Conservation (phyloP, 495 filamentous ascomycete genomes). For the Delitschia confertaspora region DNA sequence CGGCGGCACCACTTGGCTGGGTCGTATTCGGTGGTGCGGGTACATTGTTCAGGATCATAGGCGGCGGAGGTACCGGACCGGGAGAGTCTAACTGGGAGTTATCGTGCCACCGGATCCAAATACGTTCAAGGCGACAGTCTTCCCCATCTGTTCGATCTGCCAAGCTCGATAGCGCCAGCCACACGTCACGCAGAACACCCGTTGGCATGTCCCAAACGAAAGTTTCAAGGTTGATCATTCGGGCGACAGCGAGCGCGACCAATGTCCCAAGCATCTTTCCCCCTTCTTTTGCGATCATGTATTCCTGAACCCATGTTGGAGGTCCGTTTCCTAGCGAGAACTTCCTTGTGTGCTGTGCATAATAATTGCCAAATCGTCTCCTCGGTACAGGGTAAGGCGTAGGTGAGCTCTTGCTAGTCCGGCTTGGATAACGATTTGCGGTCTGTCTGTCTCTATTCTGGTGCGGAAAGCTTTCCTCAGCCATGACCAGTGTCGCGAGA, state of each 20-base stretch:
- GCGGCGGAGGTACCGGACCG: slow-evolving; percentile 30
- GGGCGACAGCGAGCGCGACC: slow-evolving; percentile 73
- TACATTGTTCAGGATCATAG: slow-evolving; percentile 32
- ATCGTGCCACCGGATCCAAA: slow-evolving; percentile 90
- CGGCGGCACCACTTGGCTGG: slow-evolving; percentile 19
- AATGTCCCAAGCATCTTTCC: slow-evolving; percentile 91
- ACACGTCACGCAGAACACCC: slow-evolving; percentile 78
- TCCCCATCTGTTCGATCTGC: slow-evolving; percentile 51
- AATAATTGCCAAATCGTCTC: slow-evolving; percentile 60
- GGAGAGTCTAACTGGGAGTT: slow-evolving; percentile 44
- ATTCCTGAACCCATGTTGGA: slow-evolving; percentile 71
- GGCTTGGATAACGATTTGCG: slow-evolving; percentile 16
- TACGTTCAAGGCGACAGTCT: slow-evolving; percentile 60
- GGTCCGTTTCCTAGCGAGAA: slow-evolving; percentile 91
- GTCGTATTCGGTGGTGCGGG: slow-evolving; percentile 20
- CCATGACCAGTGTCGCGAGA: slow-evolving; percentile 74
- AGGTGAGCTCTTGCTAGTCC: slow-evolving; percentile 2
- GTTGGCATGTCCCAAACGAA: slow-evolving; percentile 98
- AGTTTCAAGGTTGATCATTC: slow-evolving; percentile 82
- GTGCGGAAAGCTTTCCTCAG: slow-evolving; percentile 56
- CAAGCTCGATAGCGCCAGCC: slow-evolving; percentile 70
- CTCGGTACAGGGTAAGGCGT: slow-evolving; percentile 24
- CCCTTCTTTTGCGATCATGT: slow-evolving; percentile 77
- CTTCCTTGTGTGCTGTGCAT: slow-evolving; percentile 76
- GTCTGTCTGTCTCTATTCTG: slow-evolving; percentile 26